phyloP scores from a whole-genome alignment of 176 grass and related monocot species.

The Phoenix dactylifera region DNA sequence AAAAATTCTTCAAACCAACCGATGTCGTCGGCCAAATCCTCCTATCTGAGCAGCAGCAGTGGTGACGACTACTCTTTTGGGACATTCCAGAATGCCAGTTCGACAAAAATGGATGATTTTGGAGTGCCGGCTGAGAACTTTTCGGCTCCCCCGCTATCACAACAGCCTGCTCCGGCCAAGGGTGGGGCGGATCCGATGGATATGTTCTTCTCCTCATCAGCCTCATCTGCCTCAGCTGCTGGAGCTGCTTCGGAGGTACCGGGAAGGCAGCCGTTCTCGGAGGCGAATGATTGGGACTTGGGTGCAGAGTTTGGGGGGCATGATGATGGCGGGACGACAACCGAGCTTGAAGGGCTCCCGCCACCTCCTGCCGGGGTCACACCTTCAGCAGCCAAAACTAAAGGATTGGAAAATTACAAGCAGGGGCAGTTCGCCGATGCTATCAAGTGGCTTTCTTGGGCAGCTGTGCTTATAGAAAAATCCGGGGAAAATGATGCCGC shows the following conservation, averaged over 20 bases:
- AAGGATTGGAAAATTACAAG: constrained; percentile 95
- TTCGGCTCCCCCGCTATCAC: constrained; percentile 25
- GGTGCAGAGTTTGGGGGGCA: constrained; percentile 52
- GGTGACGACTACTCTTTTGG: constrained; percentile 36
- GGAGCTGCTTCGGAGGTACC: constrained; percentile 5
- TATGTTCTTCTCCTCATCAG: constrained; percentile 60
- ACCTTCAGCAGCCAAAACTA: constrained; percentile 50
- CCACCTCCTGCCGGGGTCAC: constrained; percentile 72
- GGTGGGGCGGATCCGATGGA: constrained; percentile 48
- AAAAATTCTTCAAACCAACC: constrained; percentile 39
- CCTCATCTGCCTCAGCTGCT: constrained; percentile 31
- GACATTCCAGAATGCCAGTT: constrained; percentile 34
- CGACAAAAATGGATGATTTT: constrained; percentile 15
- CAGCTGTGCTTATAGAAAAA: constrained; percentile 69
- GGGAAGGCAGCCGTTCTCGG: constrained; percentile 53
- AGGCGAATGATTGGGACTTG: constrained; percentile 83
- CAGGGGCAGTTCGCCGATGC: constrained; percentile 92
- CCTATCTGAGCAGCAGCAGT: constrained; percentile 11
- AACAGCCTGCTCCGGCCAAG: constrained; percentile 26
- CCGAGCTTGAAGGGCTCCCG: constrained; percentile 79
- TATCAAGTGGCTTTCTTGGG: constrained; percentile 98
- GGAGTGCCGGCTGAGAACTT: constrained; percentile 19
- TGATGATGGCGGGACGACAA: constrained; percentile 49
- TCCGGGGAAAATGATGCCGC: constrained; percentile 44
- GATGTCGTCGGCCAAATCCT: constrained; percentile 19